Percentiles rank a stretch among this genome's conserved stretches.
phyloP scores from a whole-genome alignment of 73 alveolate species.

The Stentor roeselii region DNA sequence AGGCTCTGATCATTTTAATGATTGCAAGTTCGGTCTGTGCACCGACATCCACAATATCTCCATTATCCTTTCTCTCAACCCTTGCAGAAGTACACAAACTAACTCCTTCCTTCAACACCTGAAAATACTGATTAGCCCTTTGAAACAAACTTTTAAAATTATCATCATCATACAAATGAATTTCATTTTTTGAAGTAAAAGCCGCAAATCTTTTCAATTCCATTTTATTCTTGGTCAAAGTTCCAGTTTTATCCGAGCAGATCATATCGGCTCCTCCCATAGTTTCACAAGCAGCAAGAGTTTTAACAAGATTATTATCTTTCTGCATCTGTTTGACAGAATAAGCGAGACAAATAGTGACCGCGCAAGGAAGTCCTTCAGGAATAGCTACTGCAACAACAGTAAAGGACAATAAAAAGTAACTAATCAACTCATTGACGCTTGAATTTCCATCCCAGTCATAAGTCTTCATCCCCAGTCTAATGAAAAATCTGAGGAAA shows the following conservation, averaged over 20 bases:
- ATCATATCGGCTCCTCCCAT: constrained; percentile 91
- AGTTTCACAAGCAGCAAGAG: constrained; percentile 89
- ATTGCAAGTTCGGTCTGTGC: not conserved
- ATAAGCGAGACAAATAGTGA: constrained; percentile 72
- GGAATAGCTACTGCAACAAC: constrained; percentile 90
- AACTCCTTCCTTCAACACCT: not conserved
- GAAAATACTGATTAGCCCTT: not conserved
- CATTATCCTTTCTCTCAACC: not conserved
- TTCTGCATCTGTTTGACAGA: constrained; percentile 83
- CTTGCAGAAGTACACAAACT: not conserved
- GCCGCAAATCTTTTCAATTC: constrained; percentile 34
- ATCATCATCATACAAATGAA: not conserved
- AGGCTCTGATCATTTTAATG: not conserved
- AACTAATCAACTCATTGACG: constrained; percentile 58
- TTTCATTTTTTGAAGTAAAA: too few relatives aligned
- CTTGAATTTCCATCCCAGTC: constrained; percentile 39
- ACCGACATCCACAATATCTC: not conserved
- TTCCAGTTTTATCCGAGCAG: constrained; percentile 94
- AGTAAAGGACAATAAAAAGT: constrained; percentile 62
- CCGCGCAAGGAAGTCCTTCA: constrained; percentile 89
- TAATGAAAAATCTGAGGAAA: not conserved
- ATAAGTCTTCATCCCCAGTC: constrained; percentile 34
- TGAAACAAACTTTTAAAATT: not conserved
- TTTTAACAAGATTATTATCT: constrained; percentile 71
- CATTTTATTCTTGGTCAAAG: constrained; percentile 71